Conservation (phyloP, 2,329 filamentous ascomycete genomes). For the Leptographium radiaticola region DNA sequence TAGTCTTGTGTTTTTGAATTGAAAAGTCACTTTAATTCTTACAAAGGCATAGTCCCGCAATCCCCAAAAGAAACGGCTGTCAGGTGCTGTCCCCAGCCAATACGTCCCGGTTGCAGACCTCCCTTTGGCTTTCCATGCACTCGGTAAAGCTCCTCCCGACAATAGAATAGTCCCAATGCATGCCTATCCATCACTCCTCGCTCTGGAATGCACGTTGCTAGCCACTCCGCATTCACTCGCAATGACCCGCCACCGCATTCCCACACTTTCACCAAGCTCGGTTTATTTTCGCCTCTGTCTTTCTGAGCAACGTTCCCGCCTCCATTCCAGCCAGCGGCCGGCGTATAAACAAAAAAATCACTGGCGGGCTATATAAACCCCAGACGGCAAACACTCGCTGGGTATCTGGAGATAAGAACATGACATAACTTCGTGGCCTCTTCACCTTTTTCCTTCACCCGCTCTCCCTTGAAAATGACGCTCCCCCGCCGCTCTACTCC, state of each 20-base stretch:
- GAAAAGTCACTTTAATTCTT: no score
- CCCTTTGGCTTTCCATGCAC: no score
- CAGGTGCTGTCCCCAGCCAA: no score
- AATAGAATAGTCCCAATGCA: no score
- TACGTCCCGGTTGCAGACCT: no score
- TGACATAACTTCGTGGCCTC: background rate
- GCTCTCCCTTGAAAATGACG: background rate
- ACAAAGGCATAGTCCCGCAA: no score
- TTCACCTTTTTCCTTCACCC: background rate
- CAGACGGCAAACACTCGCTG: constrained; percentile 2
- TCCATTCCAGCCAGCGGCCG: constrained; percentile 1
- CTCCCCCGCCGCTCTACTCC: constrained; percentile 14
- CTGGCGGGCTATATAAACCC: constrained; percentile 2
- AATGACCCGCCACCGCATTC: background rate
- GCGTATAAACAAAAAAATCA: background rate
- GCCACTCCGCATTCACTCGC: background rate
- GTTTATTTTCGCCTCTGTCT: background rate
- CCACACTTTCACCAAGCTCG: background rate
- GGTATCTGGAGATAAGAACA: constrained; percentile 6
- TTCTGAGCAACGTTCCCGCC: background rate
- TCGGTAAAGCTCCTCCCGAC: no score
- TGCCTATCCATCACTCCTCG: no score
- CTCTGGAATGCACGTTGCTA: background rate
- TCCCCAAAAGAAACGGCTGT: no score
- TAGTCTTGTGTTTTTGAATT: no score